phyloP scores from a whole-genome alignment of 108 stramenopile species.

The Chaetoceros muelleri region DNA sequence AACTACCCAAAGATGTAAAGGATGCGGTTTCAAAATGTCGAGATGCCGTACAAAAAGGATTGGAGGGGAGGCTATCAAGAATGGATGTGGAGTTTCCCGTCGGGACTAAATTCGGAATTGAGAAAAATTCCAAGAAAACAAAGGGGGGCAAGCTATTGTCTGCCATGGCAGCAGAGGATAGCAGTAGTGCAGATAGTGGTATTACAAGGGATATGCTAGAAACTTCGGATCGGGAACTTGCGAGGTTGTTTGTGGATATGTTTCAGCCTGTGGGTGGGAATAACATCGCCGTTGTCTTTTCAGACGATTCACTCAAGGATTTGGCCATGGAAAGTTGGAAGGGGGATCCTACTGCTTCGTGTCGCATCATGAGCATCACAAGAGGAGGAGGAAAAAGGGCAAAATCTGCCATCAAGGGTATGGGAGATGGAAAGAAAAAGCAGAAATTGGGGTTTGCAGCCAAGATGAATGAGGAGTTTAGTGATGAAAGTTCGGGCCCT shows the following conservation, averaged over 20 bases:
- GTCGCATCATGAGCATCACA: conserved; percentile 55
- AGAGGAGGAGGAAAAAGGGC: conserved; percentile 17
- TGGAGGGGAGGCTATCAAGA: conserved; percentile 41
- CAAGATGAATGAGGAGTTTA: conserved; percentile 59
- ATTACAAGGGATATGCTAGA: conserved; percentile 46
- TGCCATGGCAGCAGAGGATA: conserved; percentile 5
- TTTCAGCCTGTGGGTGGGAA: conserved; percentile 78
- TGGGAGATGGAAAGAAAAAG: conserved; percentile 14
- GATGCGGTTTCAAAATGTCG: conserved; percentile 72
- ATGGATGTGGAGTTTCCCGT: conserved; percentile 79
- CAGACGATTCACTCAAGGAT: conserved; percentile 43
- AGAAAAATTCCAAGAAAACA: conserved; percentile 34
- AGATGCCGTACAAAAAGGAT: conserved; percentile 53
- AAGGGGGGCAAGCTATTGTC: conserved; percentile 17
- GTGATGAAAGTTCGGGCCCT: conserved; percentile 37
- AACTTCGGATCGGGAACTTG: conserved; percentile 73
- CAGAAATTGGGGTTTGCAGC: conserved; percentile 66
- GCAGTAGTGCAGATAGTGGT: conserved; percentile 11
- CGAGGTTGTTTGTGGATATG: conserved; percentile 78
- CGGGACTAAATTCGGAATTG: conserved; percentile 75
- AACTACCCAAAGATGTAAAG: conserved; percentile 66
- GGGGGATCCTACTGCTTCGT: conserved; percentile 43
- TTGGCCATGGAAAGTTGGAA: conserved; percentile 59
- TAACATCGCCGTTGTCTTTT: conserved; percentile 59
- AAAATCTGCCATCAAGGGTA: conserved; percentile 17